phyloP scores from a whole-genome alignment of 495 filamentous ascomycete genomes.

The Entonaema liquescens region DNA sequence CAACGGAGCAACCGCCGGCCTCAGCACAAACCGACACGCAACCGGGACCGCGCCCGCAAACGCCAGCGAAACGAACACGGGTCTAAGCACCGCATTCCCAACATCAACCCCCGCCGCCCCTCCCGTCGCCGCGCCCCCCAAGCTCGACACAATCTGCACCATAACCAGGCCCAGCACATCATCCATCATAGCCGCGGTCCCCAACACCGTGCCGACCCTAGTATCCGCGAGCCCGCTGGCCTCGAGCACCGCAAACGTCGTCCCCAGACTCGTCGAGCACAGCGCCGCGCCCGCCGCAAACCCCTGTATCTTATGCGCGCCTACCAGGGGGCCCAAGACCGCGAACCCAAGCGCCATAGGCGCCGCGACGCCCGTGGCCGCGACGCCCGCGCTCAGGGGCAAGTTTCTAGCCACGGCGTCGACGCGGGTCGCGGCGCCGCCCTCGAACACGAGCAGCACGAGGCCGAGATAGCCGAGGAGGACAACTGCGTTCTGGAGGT shows the following conservation, averaged over 20 bases:
- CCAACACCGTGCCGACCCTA: conserved; percentile 73
- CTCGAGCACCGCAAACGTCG: conserved; percentile 78
- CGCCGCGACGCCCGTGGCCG: conserved; percentile 67
- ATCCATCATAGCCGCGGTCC: conserved; percentile 81
- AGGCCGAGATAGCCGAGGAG: conserved; percentile 81
- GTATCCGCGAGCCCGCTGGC: conserved; percentile 63
- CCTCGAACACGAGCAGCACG: conserved; percentile 78
- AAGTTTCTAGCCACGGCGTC: conserved; percentile 65
- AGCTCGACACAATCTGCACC: conserved; percentile 68
- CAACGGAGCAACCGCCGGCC: conserved; percentile 46
- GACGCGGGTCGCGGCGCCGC: conserved; percentile 73
- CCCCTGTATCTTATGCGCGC: conserved; percentile 63
- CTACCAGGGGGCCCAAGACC: conserved; percentile 48
- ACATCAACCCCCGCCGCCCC: conserved; percentile 45
- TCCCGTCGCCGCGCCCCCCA: conserved; percentile 46
- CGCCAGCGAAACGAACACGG: conserved; percentile 66
- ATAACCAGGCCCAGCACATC: conserved; percentile 85
- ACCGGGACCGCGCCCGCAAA: conserved; percentile 61
- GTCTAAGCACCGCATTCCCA: conserved; percentile 61
- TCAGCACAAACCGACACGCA: conserved; percentile 54
- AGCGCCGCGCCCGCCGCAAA: conserved; percentile 82
- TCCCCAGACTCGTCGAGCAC: conserved; percentile 79
- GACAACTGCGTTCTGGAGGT: conserved; percentile 68
- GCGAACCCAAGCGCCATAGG: conserved; percentile 77
- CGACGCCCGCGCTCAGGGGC: conserved; percentile 65